Evolutionary conservation across 2,329 filamentous ascomycete species (phyloP).

Genomic region (Pseudonectria buxi): DNA sequence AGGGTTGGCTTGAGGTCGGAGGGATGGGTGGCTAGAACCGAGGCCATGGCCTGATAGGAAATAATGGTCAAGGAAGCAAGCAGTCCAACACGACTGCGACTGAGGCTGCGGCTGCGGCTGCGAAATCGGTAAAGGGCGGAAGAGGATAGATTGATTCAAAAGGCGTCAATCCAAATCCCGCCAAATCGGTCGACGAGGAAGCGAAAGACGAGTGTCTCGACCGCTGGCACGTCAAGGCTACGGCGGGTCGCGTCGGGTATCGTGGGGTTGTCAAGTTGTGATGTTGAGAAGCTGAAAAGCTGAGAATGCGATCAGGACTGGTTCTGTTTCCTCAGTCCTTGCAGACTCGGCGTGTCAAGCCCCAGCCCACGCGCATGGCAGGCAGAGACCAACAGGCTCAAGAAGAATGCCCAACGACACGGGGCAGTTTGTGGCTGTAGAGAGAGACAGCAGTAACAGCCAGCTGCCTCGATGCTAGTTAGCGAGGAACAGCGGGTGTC

Average conservation of each 20-base stretch:
- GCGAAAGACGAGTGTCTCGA: too few species aligned
- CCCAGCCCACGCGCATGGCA: slow-evolving; percentile 14
- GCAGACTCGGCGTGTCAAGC: slow-evolving; percentile 8
- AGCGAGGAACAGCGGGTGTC: too few species aligned
- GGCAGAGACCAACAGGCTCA: slow-evolving; percentile 4
- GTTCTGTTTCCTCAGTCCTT: slow-evolving; percentile 15
- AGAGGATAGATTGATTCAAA: too few species aligned
- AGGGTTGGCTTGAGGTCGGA: slow-evolving; percentile 27
- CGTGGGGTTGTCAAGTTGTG: too few species aligned
- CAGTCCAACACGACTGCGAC: not conserved
- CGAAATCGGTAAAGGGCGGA: not conserved
- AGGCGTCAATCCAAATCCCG: too few species aligned
- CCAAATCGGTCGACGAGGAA: too few species aligned
- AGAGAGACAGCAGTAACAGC: not conserved
- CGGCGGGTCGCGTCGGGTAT: too few species aligned
- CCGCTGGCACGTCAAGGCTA: too few species aligned
- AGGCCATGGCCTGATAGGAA: slow-evolving; percentile 20
- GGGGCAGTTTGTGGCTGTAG: slow-evolving; percentile 4
- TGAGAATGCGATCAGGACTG: slow-evolving; percentile 13
- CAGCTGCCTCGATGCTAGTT: too few species aligned
- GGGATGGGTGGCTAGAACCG: slow-evolving; percentile 17
- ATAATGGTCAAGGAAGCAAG: slow-evolving; percentile 3
- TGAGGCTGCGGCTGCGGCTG: not conserved
- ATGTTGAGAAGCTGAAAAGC: slow-evolving; percentile 11
- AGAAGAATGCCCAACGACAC: slow-evolving; percentile 4